Base-by-base conservation (phyloP, 2,329 filamentous ascomycete genomes). In the Aaosphaeria arxii region DNA sequence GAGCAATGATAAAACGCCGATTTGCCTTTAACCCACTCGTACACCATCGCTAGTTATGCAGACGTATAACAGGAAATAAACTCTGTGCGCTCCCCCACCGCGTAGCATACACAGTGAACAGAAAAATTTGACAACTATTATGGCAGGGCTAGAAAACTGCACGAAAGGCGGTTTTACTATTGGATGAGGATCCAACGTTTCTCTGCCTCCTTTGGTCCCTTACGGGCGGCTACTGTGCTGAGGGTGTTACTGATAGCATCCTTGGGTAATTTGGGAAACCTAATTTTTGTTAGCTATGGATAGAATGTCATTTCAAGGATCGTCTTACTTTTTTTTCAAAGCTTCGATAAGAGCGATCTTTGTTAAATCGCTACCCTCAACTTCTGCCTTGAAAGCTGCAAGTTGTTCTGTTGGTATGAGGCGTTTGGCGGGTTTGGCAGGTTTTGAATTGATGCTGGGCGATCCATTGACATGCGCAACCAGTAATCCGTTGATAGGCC, bases 301-400 rank as follows among this genome's bases (percentile, higher is more conserved):
- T 9, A 36, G n/a, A 36, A 36, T 9, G 7, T 9, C n/a, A 36
- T 9, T 9, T 9, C 7, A 36, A 36, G 2, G 36, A 7, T 30
- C 30, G 39, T 35, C 29, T 50, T 69, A 82, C 74, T 83, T 78
- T 63, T 87, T 85, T 69, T 90, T 89, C 51, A 95, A 69, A 5
- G 87, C 78, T 67, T 92, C 89, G 6, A 89, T 77, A 57, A 94
- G 72, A 6, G 87, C 89, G 1, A 84, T 70, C 71, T 94, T 94
- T 36, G 83, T 88, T 43, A 90, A 74, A 70, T 87, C 81, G 53
- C 82, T 87, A 13, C 84, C 87, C 43, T 84, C 71, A n/a, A 95
- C 77, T 1, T 82, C 82, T 30, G 77, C 73, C 66, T 86, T 91
- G 69, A 95, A 89, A 7, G 85, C 81, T 1, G 76, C 74, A 31